Base-by-base conservation (phyloP, 768 basidiomycete species). In the Harrya chromipes region DNA sequence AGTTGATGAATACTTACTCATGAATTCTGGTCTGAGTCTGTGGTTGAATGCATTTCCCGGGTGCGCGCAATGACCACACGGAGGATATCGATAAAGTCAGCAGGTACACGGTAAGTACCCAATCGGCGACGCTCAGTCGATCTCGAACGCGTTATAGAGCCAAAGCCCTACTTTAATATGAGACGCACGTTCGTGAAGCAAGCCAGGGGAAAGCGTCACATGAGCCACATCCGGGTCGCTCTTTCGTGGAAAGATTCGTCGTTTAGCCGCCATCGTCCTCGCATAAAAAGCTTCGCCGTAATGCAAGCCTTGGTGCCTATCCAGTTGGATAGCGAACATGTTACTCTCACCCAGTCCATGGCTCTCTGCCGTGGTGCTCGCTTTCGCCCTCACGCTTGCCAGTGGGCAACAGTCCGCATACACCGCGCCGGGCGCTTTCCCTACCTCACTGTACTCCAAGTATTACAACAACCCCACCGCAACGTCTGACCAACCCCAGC, bases 381-480 rank as follows among this genome's bases (percentile, higher is more conserved):
- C 21, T 21, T 53, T 43, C 17, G 10, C 40, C n/a, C 13, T 53
- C n/a, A 31, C 33, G 12, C 40, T 51, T 7, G 55, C 35, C 9
- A 50, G 29, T 31, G 59, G 37, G 16, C 54, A 61, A 29, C 52
- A 49, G 46, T 52, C 63, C 13, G 46, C 20, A 24, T 84, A 77
- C 58, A 79, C 83, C 4, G 84, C 67, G 6, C 77, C 83, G 5
- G 85, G 84, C 24, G 59, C 69, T 4, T 87, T 87, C 63, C 85
- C 87, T 2, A 84, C 84, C 2, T 77, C 82, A 6, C 68, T 76
- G 34, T 90, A 81, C 64, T 60, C 71, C n/a, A 61, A 72, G 44
- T 90, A 88, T 64, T 87, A 82, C 69, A 88, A 87, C 64, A 68
- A 77, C 54, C 85, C 87, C 27, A 88, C 85, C 1, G 83, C 79